These are phyloP conservation scores for Pichia sp. DNA, from an alignment of 1,139 yeast genomes.

Conservation along the genomic window DNA sequence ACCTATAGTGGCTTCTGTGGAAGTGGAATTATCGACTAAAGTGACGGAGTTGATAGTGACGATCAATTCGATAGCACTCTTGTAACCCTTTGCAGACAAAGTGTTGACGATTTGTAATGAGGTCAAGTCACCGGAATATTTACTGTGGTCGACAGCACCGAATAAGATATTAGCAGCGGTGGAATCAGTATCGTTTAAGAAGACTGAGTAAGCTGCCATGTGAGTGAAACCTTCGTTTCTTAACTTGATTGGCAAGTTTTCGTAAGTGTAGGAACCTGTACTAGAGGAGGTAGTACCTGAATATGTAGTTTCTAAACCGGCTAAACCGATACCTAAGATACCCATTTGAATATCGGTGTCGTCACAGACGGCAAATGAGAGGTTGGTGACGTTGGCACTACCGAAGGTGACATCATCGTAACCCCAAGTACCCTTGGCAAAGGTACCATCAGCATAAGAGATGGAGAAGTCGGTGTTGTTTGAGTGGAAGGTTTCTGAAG, in stretches of 20 bases:
- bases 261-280: constrained; percentile 36
- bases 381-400: constrained; percentile 40
- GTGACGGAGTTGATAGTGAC: constrained; percentile 40
- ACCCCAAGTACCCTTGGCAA: constrained; percentile 66
- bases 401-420: constrained; percentile 48
- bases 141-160: constrained; percentile 58
- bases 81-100: constrained; percentile 29
- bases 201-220: constrained; percentile 54
- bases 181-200: constrained; percentile 40
- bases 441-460: constrained; percentile 59
- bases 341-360: constrained; percentile 51
- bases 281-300: constrained; percentile 13
- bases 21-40: constrained; percentile 6
- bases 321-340: constrained; percentile 60
- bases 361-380: constrained; percentile 60
- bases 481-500: constrained; percentile 45
- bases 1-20: constrained; percentile 35
- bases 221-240: constrained; percentile 49
- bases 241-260: constrained; percentile 59
- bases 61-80: constrained; percentile 40
- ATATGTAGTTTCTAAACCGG: constrained; percentile 46
- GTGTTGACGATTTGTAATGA: constrained; percentile 46
- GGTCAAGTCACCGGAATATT: constrained; percentile 46
- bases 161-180: constrained; percentile 48
- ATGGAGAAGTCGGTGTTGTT: constrained; percentile 51